Base-by-base conservation (phyloP, 495 filamentous ascomycete genomes). In the Neurospora africana region DNA sequence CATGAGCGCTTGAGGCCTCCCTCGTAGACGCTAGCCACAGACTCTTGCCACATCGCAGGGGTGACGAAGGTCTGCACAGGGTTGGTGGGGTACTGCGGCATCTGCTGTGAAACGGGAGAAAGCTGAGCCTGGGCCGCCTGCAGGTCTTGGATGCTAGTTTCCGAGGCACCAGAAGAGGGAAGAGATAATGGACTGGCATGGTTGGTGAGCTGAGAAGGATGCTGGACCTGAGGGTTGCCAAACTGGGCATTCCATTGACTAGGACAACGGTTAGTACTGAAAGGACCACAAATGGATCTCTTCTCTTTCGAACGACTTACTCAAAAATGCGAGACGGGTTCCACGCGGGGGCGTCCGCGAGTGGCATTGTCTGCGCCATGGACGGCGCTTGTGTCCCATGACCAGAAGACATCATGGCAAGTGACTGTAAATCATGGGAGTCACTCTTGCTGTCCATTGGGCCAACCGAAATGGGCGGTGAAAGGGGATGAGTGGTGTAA, bases 11-110 rank as follows among this genome's bases (percentile, higher is more conserved):
- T 97, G 38, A 92, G 78, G 5, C 90, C 89, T 70, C 89, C 89
- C 65, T 94, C 92, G 81, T 91, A 97, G 2, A 95, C 92, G 76
- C 89, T 93, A 17, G 96, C 94, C 75, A 99, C 94, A 61, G 90
- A 93, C 76, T 97, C 92, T 80, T 97, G 94, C 95, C 95, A 99
- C 88, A 97, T 97, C 73, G 91, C 91, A 13, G 95, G 93, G 15
- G 93, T 97, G 71, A 99, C 92, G 74, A 96, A 90, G 19, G 89
- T 85, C 74, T 84, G 82, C 23, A 83, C 79, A 9, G 85, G 87
- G 19, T 87, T 83, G 15, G 85, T 80, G 39, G 84, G 84, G 71
- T 89, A 88, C 67, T 88, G 84, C 8, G 86, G 81, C 23, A 90
- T 78, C 2, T 84, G 81, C 41, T 89, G 89, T 36, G 79, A 83